Evolutionary conservation across 495 filamentous ascomycete species (phyloP), one percentile per base, ranked within the genome.

Genomic region (Penicillium daleae): DNA sequence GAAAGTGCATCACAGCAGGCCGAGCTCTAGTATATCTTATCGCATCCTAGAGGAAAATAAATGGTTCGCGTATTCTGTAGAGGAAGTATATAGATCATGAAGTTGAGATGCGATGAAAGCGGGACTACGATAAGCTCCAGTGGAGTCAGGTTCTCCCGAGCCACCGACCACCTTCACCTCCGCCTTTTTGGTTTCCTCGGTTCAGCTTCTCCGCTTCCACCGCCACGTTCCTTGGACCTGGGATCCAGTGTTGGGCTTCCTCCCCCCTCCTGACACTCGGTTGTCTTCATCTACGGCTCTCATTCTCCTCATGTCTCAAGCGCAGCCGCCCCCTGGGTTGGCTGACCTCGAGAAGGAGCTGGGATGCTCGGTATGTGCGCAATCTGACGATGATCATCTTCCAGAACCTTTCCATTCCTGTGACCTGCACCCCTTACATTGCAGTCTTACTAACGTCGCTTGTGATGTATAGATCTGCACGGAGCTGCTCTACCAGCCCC

Each of bases 401-500:
- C 59, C 53, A 59, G 57, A 63, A 60, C 26, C 56, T 46, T 71
- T 49, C 64, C 58, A 68, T 67, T 63, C 60, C 55, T 51, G 40
- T 21, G 37, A 17, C 26, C 32, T 32, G 15, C 29, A 39, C 49
- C 62, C 64, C 64, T 67, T 71, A 53, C 63, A 39, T 65, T 31
- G 51, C 39, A 49, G 59, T 63, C 44, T 61, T 62, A 56, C 62
- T 57, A 19, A 56, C 19, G 63, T 52, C 31, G 46, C 29, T 50
- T 55, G n/a, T 60, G 10, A 10, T 27, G 21, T 24, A 49, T 64
- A 97, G 94, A 97, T 99, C 66, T 99, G 95, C 77, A 93, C 93
- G 61, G 95, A 99, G 71, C 82, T 98, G 56, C 90, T 99, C 63
- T 96, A 92, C 80, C 91, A 97, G 73, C 95, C 95, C 21, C 86